Evolutionary conservation across 2,329 filamentous ascomycete genomes (phyloP), one percentile per base, ranked within the genome.

Genomic region (Stachybotrys chlorohalonatus): DNA sequence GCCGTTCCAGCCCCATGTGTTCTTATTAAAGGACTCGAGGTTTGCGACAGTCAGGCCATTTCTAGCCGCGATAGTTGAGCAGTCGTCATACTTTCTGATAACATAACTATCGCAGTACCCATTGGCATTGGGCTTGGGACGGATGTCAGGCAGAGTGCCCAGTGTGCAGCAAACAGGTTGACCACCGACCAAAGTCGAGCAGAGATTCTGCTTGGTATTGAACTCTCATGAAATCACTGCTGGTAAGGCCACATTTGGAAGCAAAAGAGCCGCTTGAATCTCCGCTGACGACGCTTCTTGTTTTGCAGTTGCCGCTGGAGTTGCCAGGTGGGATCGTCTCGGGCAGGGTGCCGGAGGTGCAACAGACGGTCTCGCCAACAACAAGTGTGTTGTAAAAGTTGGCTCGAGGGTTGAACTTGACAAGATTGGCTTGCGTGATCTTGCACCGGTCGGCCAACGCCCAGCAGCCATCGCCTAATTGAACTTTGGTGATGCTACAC

Each of bases 61-160:
- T 1, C 54, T 50, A 5, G 58, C 56, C 1, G 69, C 71, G 45
- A 78, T 63, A 3, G 15, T 53, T 13, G 55, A 50, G 60, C 73
- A 78, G 31, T 42, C 62, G 47, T 78, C 75, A 1, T 56, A 57
- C 0, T 51, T 36, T 17, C 67, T 47, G n/a, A 75, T 59, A 5
- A 57, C 59, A 56, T 76, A 69, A 1, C 64, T 62, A 3, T 62
- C 57, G 58, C 76, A 79, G 5, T 65, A 62, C 1, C 73, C 72
- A 46, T 62, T 58, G 7, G 52, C 39, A 24, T 56, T 47, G 39
- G 54, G 52, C 48, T 59, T 47, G 5, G 54, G 51, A 9, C 24
- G 49, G 13, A 58, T 16, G 52, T 61, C 57, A 2, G 59, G 58
- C 1, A 62, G 32, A 1, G 47, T 54, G 0, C 64, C 69, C 1